phyloP scores from a whole-genome alignment of 345 rosid genomes.

The Brassica incana region DNA sequence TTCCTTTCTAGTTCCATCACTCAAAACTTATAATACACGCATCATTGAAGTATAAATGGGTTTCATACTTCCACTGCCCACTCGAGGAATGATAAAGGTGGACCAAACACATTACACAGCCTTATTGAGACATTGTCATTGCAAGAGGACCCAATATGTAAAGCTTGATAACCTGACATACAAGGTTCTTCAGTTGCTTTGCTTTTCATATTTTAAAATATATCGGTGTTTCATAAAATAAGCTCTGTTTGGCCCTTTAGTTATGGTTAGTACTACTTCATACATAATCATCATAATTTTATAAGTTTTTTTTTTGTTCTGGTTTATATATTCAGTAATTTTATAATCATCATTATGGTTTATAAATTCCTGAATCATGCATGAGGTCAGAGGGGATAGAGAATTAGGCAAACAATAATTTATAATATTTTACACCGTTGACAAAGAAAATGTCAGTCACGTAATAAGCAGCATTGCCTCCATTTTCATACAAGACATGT shows the following conservation, averaged over 20 bases:
- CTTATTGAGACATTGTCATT: constrained; percentile 74
- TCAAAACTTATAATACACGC: no score
- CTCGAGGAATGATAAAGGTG: no score
- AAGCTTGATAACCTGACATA: not conserved
- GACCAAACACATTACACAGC: constrained; percentile 16
- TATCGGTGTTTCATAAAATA: no score
- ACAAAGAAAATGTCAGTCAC: constrained; percentile 39
- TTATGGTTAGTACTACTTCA: not conserved
- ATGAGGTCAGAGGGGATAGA: not conserved
- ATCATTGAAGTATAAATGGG: no score
- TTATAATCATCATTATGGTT: no score
- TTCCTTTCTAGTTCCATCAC: no score
- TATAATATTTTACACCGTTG: constrained; percentile 21
- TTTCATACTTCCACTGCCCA: no score
- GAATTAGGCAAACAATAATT: not conserved
- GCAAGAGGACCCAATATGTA: constrained; percentile 67
- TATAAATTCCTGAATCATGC: no score
- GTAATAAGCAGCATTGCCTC: constrained; percentile 27
- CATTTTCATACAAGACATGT: constrained; percentile 25
- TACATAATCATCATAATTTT: not conserved
- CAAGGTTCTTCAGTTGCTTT: not conserved
- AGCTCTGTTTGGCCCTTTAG: not conserved
- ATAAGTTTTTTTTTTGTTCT: no score
- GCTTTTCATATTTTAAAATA: not conserved
- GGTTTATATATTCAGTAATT: no score